Conservation (phyloP, 1,139 yeast species). For the Sporopachydermia cereana region DNA sequence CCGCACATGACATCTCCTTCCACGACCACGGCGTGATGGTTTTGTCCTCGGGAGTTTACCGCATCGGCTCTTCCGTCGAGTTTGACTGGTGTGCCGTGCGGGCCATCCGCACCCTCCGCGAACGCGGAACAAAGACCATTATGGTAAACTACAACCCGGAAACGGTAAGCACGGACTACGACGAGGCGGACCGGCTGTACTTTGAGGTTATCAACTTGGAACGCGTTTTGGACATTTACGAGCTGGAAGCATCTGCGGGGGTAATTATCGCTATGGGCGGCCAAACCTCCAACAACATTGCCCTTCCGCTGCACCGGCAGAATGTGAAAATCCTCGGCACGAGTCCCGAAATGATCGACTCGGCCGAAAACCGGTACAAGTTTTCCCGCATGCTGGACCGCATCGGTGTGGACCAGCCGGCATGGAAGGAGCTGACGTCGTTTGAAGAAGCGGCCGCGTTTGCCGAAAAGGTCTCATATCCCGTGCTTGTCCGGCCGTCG, state of each 20-base stretch:
- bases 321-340: slow-evolving; percentile 94
- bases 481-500: slow-evolving; percentile 95
- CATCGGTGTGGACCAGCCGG: slow-evolving; percentile 97
- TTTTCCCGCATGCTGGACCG: slow-evolving; percentile 95
- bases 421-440: slow-evolving; percentile 97
- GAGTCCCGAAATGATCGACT: slow-evolving; percentile 95
- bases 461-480: slow-evolving; percentile 86
- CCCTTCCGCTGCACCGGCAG: slow-evolving; percentile 85
- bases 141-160: slow-evolving; percentile 98
- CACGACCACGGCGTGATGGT: slow-evolving; percentile 86
- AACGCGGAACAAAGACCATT: slow-evolving; percentile 78
- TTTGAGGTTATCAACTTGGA: slow-evolving; percentile 93
- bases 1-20: slow-evolving; percentile 72
- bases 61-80: slow-evolving; percentile 91
- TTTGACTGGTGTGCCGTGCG: slow-evolving; percentile 96
- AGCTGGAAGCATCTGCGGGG: slow-evolving; percentile 83
- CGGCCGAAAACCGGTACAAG: slow-evolving; percentile 96
- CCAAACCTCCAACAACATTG: slow-evolving; percentile 95
- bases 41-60: slow-evolving; percentile 86
- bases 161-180: slow-evolving; percentile 96
- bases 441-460: slow-evolving; percentile 87
- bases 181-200: slow-evolving; percentile 94
- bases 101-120: slow-evolving; percentile 89
- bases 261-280: slow-evolving; percentile 98
- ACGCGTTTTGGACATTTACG: slow-evolving; percentile 91